Conservation (phyloP, 1,284 basidiomycete genomes). For the Sparassis latifolia region DNA sequence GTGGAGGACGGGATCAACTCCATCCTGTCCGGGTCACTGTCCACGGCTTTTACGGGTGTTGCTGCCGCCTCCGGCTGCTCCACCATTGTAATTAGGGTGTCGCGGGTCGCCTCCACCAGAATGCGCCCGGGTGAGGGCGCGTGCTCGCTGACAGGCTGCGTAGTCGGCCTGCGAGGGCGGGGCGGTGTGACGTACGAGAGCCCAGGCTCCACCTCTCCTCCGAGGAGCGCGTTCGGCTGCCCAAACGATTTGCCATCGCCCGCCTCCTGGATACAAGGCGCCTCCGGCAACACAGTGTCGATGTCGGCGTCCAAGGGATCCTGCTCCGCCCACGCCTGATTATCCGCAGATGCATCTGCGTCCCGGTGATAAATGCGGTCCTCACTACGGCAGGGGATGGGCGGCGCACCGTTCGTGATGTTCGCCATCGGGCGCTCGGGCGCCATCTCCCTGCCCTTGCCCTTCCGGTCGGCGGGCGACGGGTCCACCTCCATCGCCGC, state of each 20-base stretch:
- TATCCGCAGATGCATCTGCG: not conserved
- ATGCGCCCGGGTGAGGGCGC: not conserved
- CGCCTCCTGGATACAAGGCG: not conserved
- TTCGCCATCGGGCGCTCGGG: constrained; percentile 25
- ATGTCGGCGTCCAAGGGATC: not conserved
- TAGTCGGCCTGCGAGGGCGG: not conserved
- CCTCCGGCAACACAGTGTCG: constrained; percentile 1
- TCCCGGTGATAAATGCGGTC: too few relatives aligned
- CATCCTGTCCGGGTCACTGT: not conserved
- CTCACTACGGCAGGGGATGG: not conserved
- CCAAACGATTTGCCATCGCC: constrained; percentile 14
- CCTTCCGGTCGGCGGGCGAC: constrained; percentile 10
- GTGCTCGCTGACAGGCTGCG: not conserved
- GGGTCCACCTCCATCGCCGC: not conserved
- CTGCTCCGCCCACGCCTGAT: not conserved
- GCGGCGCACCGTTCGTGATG: constrained; percentile 25
- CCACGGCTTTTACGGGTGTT: not conserved
- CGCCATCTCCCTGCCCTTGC: constrained; percentile 26
- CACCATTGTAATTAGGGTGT: too few relatives aligned
- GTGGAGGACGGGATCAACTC: not conserved
- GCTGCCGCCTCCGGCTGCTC: not conserved
- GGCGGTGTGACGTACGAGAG: not conserved
- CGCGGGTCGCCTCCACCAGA: not conserved
- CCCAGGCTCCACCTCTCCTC: not conserved
- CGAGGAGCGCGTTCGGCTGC: constrained; percentile 17